Evolutionary conservation across 2,329 filamentous ascomycete genomes (phyloP), one percentile per base, ranked within the genome.

Genomic region (Penicillium sp.): DNA sequence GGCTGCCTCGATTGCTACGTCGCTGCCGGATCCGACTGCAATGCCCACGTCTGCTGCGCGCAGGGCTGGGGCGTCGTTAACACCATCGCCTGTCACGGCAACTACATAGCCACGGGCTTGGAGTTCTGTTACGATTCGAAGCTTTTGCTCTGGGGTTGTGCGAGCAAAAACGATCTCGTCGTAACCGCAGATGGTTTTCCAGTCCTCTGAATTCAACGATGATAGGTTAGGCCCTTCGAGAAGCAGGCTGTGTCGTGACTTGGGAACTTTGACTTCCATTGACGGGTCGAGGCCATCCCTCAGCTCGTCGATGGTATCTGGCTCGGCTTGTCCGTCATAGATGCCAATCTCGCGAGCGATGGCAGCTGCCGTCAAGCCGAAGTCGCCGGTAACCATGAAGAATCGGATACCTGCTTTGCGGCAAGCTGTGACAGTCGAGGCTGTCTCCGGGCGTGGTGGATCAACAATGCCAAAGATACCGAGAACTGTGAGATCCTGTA

Each of bases 181-280:
- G 50, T 83, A 82, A 9, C 72, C 71, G 59, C 79, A 82, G 2
- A 92, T 77, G 13, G 79, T 76, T 55, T 86, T 79, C 89, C 89
- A 92, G 68, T 92, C 87, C 45, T 81, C 69, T 5, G 87, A 82
- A 51, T 82, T 87, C 13, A 92, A 78, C 0, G 79, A 79, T 24
- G 87, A 82, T 29, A 92, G 78, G 52, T 91, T 86, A 0, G 83
- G 78, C 0, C 88, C 88, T 43, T 82, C 86, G 13, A 90, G 76
- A 14, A 89, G 82, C 44, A 90, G 82, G 8, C 85, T 82, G 9
- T 75, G 72, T 9, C 74, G 72, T 2, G 69, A 65, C 1, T 57
- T 65, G 0, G 64, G 43, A 6, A 64, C 46, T 34, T 57, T 68
- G 65, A 53, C 48, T 55, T 66, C 53, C 58, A 61, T 9, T 59